These are phyloP conservation scores for Escallonia herrerae DNA, from an alignment of 129 eudicot genomes.

Conservation along the genomic window DNA sequence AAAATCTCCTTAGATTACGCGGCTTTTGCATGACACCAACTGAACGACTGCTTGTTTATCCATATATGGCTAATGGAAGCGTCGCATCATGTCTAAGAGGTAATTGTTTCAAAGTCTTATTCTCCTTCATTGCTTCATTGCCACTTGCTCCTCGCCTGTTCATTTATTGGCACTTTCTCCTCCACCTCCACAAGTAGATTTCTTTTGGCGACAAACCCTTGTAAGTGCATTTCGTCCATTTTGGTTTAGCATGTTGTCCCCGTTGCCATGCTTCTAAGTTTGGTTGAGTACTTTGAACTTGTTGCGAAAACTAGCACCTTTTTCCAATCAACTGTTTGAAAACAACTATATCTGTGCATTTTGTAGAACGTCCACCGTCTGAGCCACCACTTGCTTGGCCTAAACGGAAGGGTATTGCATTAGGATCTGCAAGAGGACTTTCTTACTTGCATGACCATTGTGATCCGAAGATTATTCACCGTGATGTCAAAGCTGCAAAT, in stretches of 20 bases:
- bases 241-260: not conserved
- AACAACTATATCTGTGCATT: not conserved
- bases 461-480: constrained; percentile 67
- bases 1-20: constrained; percentile 25
- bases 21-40: constrained; percentile 44
- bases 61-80: constrained; percentile 53
- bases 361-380: constrained; percentile 21
- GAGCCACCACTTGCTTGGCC: constrained; percentile 35
- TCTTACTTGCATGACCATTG: constrained; percentile 57
- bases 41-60: constrained; percentile 32
- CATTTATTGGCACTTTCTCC: not conserved
- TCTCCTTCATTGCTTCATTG: not conserved
- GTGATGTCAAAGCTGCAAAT: constrained; percentile 45
- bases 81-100: constrained; percentile 94
- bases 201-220: too few relatives aligned
- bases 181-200: too few relatives aligned
- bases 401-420: constrained; percentile 32
- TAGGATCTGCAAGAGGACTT: constrained; percentile 44
- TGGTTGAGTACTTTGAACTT: too few relatives aligned
- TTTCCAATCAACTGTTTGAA: not conserved
- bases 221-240: too few relatives aligned
- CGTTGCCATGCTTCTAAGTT: not conserved
- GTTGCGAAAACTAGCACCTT: not conserved
- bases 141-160: too few relatives aligned
- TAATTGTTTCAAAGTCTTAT: constrained; percentile 5